Conservation (phyloP, 1,284 basidiomycete genomes). For the Ceratorhiza oryzae-sativae region DNA sequence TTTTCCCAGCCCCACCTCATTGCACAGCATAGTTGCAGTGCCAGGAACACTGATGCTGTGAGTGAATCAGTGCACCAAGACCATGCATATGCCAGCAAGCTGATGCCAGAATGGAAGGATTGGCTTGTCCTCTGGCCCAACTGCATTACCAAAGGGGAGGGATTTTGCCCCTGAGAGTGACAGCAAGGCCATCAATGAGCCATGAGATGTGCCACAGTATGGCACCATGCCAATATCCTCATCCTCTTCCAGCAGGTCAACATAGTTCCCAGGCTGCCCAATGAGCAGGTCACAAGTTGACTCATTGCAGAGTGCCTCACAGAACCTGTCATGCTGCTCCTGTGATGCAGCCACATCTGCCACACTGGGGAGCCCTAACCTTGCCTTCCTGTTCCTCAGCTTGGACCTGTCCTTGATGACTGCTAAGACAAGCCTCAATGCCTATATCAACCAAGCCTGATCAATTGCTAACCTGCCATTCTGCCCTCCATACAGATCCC, state of each 20-base stretch:
- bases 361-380: background rate
- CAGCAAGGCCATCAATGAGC: background rate
- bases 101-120: background rate
- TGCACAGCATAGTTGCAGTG: background rate
- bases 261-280: background rate
- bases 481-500: background rate
- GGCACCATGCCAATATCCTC: background rate
- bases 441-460: too few species aligned
- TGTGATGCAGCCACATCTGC: background rate
- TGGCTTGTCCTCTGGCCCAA: background rate
- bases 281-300: background rate
- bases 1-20: conserved; percentile 14
- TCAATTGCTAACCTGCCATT: background rate
- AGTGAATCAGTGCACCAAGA: conserved; percentile 4
- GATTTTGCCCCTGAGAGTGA: background rate
- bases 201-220: background rate
- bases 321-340: background rate
- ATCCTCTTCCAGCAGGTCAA: background rate
- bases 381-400: background rate
- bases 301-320: background rate
- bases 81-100: background rate
- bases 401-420: too few species aligned
- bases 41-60: background rate
- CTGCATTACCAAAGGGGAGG: background rate
- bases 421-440: too few species aligned